phyloP scores from a whole-genome alignment of 2,329 filamentous ascomycete genomes.

The Penicillium sp. region DNA sequence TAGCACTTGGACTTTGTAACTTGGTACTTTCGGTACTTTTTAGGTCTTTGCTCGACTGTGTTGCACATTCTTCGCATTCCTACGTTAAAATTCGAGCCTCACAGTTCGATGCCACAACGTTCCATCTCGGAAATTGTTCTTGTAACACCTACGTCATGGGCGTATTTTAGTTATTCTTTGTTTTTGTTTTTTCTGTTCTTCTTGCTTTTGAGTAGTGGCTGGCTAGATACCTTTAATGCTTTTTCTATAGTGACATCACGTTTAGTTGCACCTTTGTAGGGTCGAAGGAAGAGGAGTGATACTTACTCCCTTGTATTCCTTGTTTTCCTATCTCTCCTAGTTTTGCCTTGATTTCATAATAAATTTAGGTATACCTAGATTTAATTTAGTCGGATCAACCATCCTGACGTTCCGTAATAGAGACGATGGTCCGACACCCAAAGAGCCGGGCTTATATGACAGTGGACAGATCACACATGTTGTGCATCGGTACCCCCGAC shows the following conservation, averaged over 20 bases:
- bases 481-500: not conserved
- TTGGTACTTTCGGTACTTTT: not conserved
- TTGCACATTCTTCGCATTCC: constrained; percentile 11
- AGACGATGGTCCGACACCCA: not conserved
- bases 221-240: not conserved
- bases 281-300: not conserved
- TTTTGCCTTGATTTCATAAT: not conserved
- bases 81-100: constrained; percentile 11
- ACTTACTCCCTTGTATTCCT: not conserved
- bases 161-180: not conserved
- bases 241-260: not conserved
- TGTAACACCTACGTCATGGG: not conserved
- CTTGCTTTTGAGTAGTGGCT: not conserved
- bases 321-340: not conserved
- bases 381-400: not conserved
- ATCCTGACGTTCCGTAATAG: not conserved
- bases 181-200: not conserved
- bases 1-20: not conserved
- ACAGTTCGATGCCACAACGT: constrained; percentile 7
- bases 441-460: constrained; percentile 7
- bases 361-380: not conserved
- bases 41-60: not conserved
- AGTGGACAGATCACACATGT: constrained; percentile 23
- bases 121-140: constrained; percentile 14
- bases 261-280: not conserved